Base-by-base conservation (phyloP, 345 rosid species). In the Litchi chinensis region DNA sequence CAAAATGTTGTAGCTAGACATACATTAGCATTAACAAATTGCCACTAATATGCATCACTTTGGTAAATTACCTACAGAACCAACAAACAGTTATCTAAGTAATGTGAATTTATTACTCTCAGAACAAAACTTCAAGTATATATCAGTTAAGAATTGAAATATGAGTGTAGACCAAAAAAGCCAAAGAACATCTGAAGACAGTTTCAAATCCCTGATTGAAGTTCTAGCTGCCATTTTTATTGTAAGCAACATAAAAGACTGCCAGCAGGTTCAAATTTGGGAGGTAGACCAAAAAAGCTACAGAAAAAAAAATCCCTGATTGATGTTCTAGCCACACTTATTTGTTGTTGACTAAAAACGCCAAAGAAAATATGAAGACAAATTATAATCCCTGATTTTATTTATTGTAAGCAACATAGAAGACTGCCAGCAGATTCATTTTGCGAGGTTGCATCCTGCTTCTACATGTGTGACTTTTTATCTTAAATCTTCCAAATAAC, bases 1-100 rank as follows among this genome's bases (percentile, higher is more conserved):
- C 54, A 64, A 24, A 72, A 73, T 16, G 56, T 68, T 40, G 65
- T 19, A 77, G 40, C 56, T 52, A 72, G 65, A 64, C 76, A 62
- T 70, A 71, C 71, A 39, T 65, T 68, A 44, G 57, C 65, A 16
- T 57, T 19, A 46, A 67, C n/a, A 13, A 76, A 79, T 52, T 37
- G 67, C 54, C 60, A 54, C 63, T 76, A 43, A 24, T 18, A 48
- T 74, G 80, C 56, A 59, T 72, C 44, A 13, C 21, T 16, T 60
- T 16, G 28, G 43, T 57, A n/a, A n/a, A 57, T 57, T 26, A 73
- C 4, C 37, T 6, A 73, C 37, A 11, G 12, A 46, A 21, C 21
- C 19, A 57, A 12, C n/a, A 39, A 73, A 37, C 24, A 73, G 66
- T 24, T 57, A 59, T 59, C 24, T 39, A n/a, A 56, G 28, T 19